A percentile compares a stretch with the other conserved stretches of the same genome.
Evolutionary conservation across 257 asterid genomes (phyloP).

Genomic region (Lithospermum erythrorhizon): DNA sequence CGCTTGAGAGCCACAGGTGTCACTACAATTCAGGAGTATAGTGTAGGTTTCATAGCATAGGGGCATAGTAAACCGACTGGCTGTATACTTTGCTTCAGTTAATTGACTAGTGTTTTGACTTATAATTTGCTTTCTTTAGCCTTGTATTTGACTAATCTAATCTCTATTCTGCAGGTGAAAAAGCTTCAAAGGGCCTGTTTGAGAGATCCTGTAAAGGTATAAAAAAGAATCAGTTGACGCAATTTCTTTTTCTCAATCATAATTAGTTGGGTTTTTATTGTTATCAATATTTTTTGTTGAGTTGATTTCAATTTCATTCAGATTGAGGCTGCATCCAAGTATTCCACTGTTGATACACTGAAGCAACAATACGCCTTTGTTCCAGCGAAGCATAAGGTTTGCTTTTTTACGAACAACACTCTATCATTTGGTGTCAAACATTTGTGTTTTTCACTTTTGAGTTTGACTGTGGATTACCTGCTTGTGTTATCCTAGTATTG

Average conservation of each 20-base stretch:
- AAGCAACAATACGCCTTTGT: slow-evolving; percentile 71
- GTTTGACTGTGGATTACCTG: too few relatives aligned
- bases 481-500: too few relatives aligned
- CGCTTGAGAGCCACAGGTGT: not conserved
- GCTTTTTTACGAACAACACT: not conserved
- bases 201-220: slow-evolving; percentile 84
- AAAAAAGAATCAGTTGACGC: slow-evolving; percentile 1
- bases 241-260: slow-evolving; percentile 1
- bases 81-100: not conserved
- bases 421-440: too few relatives aligned
- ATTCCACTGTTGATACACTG: slow-evolving; percentile 86
- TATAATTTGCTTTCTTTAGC: not conserved
- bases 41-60: too few relatives aligned
- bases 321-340: slow-evolving; percentile 85
- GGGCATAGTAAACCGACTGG: too few relatives aligned
- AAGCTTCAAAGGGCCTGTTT: slow-evolving; percentile 93
- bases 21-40: too few relatives aligned
- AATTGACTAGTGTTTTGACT: not conserved
- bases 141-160: not conserved
- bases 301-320: slow-evolving; percentile 17
- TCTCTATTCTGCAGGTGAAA: slow-evolving; percentile 45
- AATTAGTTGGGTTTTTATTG: not conserved
- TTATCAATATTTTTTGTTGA: slow-evolving; percentile 1
- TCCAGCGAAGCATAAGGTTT: slow-evolving; percentile 84
- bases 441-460: too few relatives aligned